These are phyloP conservation scores for Russula earlei DNA, from an alignment of 768 basidiomycete genomes.

Conservation along the genomic window DNA sequence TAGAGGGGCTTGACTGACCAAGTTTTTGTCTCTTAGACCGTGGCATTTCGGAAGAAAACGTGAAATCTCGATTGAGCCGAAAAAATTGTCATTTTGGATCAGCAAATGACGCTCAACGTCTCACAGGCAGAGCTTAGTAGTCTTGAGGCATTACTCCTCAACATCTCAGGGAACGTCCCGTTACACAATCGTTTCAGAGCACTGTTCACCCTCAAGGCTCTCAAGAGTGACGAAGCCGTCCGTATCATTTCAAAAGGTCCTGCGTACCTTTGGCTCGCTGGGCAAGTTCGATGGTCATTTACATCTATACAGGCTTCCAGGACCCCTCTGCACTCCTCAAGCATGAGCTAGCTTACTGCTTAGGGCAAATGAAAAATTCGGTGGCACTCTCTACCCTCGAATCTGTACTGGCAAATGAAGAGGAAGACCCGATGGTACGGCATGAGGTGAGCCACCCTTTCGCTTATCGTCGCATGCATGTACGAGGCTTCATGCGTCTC, in stretches of 20 bases:
- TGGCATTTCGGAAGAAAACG: slow-evolving; percentile 48
- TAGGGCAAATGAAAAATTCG: slow-evolving; percentile 78
- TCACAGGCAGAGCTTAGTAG: slow-evolving; percentile 47
- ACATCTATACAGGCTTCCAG: slow-evolving; percentile 51
- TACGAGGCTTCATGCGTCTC: not conserved
- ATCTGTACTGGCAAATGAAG: slow-evolving; percentile 54
- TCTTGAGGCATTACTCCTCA: slow-evolving; percentile 73
- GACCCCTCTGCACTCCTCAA: slow-evolving; percentile 88
- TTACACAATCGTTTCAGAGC: slow-evolving; percentile 86
- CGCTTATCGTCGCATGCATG: slow-evolving; percentile 17
- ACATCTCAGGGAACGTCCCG: slow-evolving; percentile 57
- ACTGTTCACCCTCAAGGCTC: slow-evolving; percentile 83
- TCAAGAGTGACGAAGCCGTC: slow-evolving; percentile 72
- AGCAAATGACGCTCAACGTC: slow-evolving; percentile 27
- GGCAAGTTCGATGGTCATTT: not conserved
- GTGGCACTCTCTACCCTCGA: slow-evolving; percentile 75
- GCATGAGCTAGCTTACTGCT: slow-evolving; percentile 94
- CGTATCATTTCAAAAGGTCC: slow-evolving; percentile 77
- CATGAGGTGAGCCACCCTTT: slow-evolving; percentile 59
- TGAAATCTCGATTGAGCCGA: slow-evolving; percentile 20
- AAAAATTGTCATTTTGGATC: not conserved
- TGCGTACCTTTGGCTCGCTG: slow-evolving; percentile 2
- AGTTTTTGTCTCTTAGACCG: slow-evolving; percentile 83
- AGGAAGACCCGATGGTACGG: slow-evolving; percentile 91
- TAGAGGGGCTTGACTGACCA: slow-evolving; percentile 41